These are phyloP conservation scores for Farysia itapuensis DNA, from an alignment of 1,284 basidiomycete species.

Conservation along the genomic window DNA sequence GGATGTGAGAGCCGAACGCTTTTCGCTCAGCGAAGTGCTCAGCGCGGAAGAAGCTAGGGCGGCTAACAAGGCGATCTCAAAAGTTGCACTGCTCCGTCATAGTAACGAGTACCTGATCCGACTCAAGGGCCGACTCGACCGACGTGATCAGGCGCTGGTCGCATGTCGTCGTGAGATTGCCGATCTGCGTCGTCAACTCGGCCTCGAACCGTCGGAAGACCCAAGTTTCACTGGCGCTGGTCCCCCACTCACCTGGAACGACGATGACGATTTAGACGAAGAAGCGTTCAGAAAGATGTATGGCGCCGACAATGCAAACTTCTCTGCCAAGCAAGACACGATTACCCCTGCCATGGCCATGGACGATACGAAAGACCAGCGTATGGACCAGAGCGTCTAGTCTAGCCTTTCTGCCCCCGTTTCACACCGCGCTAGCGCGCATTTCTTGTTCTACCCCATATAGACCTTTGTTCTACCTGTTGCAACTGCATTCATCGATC, in stretches of 20 bases:
- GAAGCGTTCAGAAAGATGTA: too few species aligned
- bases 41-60: slow-evolving; percentile 35
- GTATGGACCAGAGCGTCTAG: too few species aligned
- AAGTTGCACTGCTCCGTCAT: slow-evolving; percentile 85
- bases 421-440: too few species aligned
- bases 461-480: too few species aligned
- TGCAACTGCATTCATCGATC: too few species aligned
- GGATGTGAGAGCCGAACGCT: slow-evolving; percentile 48
- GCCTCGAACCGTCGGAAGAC: slow-evolving; percentile 23
- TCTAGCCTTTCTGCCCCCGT: too few species aligned
- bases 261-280: too few species aligned
- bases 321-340: too few species aligned
- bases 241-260: slow-evolving; percentile 15
- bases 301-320: too few species aligned
- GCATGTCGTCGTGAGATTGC: slow-evolving; percentile 71
- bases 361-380: too few species aligned
- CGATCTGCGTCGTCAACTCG: slow-evolving; percentile 65
- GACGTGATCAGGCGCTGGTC: slow-evolving; percentile 79
- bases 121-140: slow-evolving; percentile 75
- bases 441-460: too few species aligned
- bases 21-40: slow-evolving; percentile 32
- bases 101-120: slow-evolving; percentile 82
- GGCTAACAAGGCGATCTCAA: slow-evolving; percentile 78
- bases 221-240: slow-evolving; percentile 21
- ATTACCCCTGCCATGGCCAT: too few species aligned